phyloP scores from a whole-genome alignment of 257 asterid species.

The Solanum sejunctum region DNA sequence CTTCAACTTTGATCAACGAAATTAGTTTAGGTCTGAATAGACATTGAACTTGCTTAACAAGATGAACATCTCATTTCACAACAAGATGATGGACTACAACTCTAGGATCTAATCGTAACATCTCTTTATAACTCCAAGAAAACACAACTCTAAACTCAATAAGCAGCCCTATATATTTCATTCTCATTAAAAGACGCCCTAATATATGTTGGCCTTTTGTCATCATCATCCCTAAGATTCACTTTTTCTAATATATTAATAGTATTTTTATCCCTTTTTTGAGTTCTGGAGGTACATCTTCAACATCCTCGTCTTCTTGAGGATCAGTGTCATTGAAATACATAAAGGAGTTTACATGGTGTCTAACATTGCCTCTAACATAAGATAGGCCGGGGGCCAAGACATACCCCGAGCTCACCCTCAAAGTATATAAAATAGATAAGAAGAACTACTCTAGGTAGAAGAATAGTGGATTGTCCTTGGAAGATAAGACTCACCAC shows the following conservation, averaged over 20 bases:
- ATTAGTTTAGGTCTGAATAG: not conserved
- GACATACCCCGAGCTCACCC: too few species aligned
- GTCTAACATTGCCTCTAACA: too few species aligned
- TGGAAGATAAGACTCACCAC: too few species aligned
- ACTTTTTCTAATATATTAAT: not conserved
- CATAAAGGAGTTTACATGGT: too few species aligned
- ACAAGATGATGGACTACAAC: not conserved
- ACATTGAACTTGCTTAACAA: not conserved
- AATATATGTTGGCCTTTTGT: too few species aligned
- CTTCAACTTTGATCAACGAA: not conserved
- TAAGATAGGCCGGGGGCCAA: too few species aligned
- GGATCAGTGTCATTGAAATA: too few species aligned
- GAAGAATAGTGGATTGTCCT: too few species aligned
- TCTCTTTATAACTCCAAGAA: not conserved
- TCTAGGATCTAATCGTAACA: not conserved
- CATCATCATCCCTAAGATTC: not conserved
- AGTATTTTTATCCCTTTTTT: not conserved
- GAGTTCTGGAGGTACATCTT: not conserved
- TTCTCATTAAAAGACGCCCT: not conserved
- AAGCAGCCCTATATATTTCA: not conserved
- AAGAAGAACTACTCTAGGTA: too few species aligned
- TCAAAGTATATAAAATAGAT: too few species aligned
- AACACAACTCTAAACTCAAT: not conserved
- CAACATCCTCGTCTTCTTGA: too few species aligned
- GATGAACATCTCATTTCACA: not conserved